Base-by-base conservation (phyloP, 768 basidiomycete species). In the Russula sp. region DNA sequence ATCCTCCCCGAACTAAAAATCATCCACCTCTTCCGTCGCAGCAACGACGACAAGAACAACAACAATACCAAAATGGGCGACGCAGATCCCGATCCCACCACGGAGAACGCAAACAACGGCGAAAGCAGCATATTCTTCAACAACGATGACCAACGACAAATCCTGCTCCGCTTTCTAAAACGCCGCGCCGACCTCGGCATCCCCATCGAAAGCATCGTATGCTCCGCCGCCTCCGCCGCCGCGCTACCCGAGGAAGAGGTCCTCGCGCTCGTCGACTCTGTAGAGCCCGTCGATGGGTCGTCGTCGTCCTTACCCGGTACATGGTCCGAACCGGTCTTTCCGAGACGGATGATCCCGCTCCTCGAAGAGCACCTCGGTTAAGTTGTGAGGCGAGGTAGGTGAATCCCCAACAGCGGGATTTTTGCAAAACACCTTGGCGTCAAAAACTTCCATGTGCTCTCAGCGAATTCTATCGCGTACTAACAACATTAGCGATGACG, bases 351-450 rank as follows among this genome's bases (percentile, higher is more conserved):
- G 57, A 35, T 35, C 25, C 52, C 57, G 46, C 35, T 59, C 34
- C 62, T 63, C 20, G 62, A 63, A 20, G 52, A 63, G 14, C 41
- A 63, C 41, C 62, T 63, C 34, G 41, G 49, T 41, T n/a, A n/a
- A n/a, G n/a, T n/a, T n/a, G n/a, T n/a, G n/a, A n/a, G n/a, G n/a
- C n/a, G n/a, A n/a, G 25, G 25, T 29, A 29, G 25, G 25, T 29
- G 25, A 29, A 29, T 3, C 25, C 25, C 25, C 25, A 29, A 29
- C 25, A 29, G 25, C 25, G 25, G 25, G 25, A 29, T 29, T 29
- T n/a, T n/a, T n/a, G n/a, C n/a, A n/a, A n/a, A n/a, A n/a, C n/a
- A n/a, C n/a, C n/a, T n/a, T 29, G 25, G 25, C 25, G 3, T 29
- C 25, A 29, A 29, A 29, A 29, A 29, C 25, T 29, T 29, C 25